Percentiles rank a stretch among this genome's conserved stretches.
These are phyloP conservation scores for Boletus tylopilopsis DNA, from an alignment of 768 basidiomycete species.

Conservation along the genomic window DNA sequence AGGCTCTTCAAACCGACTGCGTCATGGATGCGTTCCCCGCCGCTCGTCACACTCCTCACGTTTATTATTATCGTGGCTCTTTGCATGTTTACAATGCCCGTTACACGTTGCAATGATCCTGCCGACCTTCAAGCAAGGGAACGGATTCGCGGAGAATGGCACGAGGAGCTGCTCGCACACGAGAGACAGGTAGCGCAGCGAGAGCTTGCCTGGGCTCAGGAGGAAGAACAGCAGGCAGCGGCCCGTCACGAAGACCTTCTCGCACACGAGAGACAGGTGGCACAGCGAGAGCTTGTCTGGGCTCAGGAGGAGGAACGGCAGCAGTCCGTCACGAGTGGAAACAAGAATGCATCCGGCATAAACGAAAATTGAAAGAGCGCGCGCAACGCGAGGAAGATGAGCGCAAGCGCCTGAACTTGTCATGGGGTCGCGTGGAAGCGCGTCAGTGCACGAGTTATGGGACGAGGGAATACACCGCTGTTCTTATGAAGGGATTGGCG, in stretches of 20 bases:
- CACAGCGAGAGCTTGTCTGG: too few species aligned
- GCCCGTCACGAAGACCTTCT: too few species aligned
- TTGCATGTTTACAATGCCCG: conserved; percentile 5
- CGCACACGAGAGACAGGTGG: too few species aligned
- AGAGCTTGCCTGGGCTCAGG: conserved; percentile 16
- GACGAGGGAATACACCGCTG: too few species aligned
- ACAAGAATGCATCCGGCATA: too few species aligned
- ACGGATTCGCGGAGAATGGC: conserved; percentile 20
- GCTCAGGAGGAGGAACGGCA: too few species aligned
- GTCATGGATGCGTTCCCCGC: neutral
- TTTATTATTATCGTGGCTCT: neutral
- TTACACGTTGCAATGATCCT: conserved; percentile 20
- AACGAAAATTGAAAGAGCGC: conserved; percentile 9
- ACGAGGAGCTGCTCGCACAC: conserved; percentile 13
- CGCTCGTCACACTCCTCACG: neutral
- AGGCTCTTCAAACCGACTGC: neutral
- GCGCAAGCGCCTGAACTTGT: too few species aligned
- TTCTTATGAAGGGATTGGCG: too few species aligned
- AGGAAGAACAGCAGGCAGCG: conserved; percentile 12
- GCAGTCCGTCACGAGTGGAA: conserved; percentile 12
- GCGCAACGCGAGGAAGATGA: too few species aligned
- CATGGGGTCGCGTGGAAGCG: too few species aligned
- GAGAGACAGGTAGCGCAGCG: conserved; percentile 10
- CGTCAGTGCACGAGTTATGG: too few species aligned
- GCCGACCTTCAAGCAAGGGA: conserved; percentile 17